Evolutionary conservation across 441 rosid species (phyloP), one percentile per base, ranked within the genome.

Genomic region (Sinapis alba): DNA sequence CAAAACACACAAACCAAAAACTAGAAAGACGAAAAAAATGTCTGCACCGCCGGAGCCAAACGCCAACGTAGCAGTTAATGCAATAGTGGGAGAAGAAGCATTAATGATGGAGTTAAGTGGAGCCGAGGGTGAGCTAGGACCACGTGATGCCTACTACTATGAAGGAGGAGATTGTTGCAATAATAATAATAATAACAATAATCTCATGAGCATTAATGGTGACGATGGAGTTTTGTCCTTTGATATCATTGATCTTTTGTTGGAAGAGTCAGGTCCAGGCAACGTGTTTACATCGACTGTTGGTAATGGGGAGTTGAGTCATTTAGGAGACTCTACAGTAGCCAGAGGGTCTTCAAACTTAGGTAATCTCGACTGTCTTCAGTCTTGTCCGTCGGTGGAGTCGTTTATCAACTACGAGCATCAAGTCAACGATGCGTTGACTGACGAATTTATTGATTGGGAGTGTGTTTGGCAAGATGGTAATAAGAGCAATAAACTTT

Each of bases 401-500:
- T 80, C 89, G 3, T 75, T 75, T 58, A 57, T 83, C 10, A 77
- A 85, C 47, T 68, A 64, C 45, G 65, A 60, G 15, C 53, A 59
- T 10, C 72, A 56, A 71, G 63, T 65, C 28, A 77, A 30, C 62
- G 72, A 50, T 38, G 68, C 62, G 18, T 45, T 34, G 57, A 36
- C 62, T 8, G 69, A 75, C n/a, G 80, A 77, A 20, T 77, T 36
- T 51, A 61, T 68, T 28, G 86, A 87, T 45, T 84, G 87, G 93
- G 84, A 80, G 10, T 72, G 65, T 63, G 66, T 78, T 16, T 86
- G 89, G 89, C 84, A 85, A 45, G 72, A 69, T 32, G 74, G 84
- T 13, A 7, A 16, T 50, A 61, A 75, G 12, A 58, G 73, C 10
- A 26, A 60, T 26, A 28, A 57, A n/a, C 27, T 62, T 16, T 79